phyloP scores from a whole-genome alignment of 768 basidiomycete genomes.

The Russula lepida region DNA sequence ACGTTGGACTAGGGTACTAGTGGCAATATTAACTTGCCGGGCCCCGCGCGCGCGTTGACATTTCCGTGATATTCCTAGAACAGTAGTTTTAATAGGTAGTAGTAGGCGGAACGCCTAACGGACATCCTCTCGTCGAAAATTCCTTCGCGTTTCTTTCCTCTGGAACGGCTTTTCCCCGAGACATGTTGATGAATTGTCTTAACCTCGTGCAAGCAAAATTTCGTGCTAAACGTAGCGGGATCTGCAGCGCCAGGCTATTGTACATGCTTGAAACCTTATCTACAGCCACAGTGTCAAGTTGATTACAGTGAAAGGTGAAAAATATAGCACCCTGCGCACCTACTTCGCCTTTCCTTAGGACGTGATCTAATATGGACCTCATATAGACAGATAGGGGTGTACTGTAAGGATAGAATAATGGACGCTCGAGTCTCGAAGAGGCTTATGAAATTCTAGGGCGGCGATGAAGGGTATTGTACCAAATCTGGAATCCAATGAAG shows the following conservation, averaged over 20 bases:
- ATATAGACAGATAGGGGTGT: not conserved
- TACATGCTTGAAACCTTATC: not conserved
- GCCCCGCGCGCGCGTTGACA: too few relatives aligned
- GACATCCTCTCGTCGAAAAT: not conserved
- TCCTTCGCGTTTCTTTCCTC: too few relatives aligned
- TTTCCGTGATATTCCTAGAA: not conserved
- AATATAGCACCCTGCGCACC: not conserved
- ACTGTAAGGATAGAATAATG: not conserved
- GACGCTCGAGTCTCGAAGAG: not conserved
- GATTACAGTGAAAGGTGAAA: not conserved
- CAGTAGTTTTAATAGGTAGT: too few relatives aligned
- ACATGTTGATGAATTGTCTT: not conserved
- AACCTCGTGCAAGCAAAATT: not conserved
- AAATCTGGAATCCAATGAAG: not conserved
- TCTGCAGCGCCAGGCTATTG: not conserved
- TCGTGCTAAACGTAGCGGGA: not conserved
- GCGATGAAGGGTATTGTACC: not conserved
- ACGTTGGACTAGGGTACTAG: not conserved
- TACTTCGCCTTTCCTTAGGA: not conserved
- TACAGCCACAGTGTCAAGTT: not conserved
- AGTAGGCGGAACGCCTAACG: not conserved
- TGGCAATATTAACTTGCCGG: too few relatives aligned
- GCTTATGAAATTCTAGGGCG: not conserved
- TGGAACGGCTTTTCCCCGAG: not conserved
- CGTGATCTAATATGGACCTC: not conserved